These are phyloP conservation scores for Botrytis fabae DNA, from an alignment of 2,329 filamentous ascomycete genomes.

Conservation along the genomic window DNA sequence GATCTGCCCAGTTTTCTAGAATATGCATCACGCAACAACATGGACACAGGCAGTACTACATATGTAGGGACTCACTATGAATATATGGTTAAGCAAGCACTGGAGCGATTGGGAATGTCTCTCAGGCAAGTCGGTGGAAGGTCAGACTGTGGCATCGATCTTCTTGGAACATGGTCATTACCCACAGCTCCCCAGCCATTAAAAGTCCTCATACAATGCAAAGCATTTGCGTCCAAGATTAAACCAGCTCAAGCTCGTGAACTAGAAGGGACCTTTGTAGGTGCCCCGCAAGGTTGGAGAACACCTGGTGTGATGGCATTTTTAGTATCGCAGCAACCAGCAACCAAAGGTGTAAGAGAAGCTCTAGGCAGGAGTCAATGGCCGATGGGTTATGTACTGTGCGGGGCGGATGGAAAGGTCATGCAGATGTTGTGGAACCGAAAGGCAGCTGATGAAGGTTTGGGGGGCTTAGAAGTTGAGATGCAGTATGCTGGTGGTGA, in stretches of 20 bases:
- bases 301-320: slow-evolving; percentile 63
- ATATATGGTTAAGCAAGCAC: slow-evolving; percentile 61
- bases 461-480: slow-evolving; percentile 59
- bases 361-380: slow-evolving; percentile 65
- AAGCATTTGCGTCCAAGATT: slow-evolving; percentile 55
- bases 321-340: slow-evolving; percentile 65
- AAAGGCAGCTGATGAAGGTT: slow-evolving; percentile 59
- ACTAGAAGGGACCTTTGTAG: slow-evolving; percentile 74
- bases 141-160: slow-evolving; percentile 71
- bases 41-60: slow-evolving; percentile 57
- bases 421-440: slow-evolving; percentile 74
- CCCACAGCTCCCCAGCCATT: slow-evolving; percentile 48
- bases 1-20: slow-evolving; percentile 64
- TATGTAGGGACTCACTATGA: slow-evolving; percentile 78
- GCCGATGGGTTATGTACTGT: slow-evolving; percentile 71
- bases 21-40: slow-evolving; percentile 57
- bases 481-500: slow-evolving; percentile 45
- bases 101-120: slow-evolving; percentile 62
- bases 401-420: slow-evolving; percentile 57
- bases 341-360: slow-evolving; percentile 77
- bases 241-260: slow-evolving; percentile 66
- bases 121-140: slow-evolving; percentile 65
- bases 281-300: slow-evolving; percentile 72
- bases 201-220: slow-evolving; percentile 66
- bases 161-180: slow-evolving; percentile 69